Evolutionary conservation across 140 eudicot genomes (phyloP).

Genomic region (Ambrosia hybrid): DNA sequence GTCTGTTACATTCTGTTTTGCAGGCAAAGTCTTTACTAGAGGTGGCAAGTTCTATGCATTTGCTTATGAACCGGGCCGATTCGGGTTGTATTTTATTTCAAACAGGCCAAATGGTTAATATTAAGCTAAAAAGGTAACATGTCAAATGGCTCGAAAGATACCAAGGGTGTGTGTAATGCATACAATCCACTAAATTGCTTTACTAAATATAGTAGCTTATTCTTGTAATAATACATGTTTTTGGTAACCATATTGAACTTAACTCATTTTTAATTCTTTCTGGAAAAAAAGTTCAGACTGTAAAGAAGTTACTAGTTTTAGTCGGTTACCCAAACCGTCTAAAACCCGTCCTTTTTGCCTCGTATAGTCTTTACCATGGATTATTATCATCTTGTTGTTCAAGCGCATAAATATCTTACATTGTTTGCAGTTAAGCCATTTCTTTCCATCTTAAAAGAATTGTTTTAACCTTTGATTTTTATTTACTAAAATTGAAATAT

Average conservation of each 20-base stretch:
- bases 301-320: not conserved
- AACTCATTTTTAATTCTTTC: not conserved
- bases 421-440: not conserved
- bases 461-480: not conserved
- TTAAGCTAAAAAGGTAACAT: conserved; percentile 6
- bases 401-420: conserved; percentile 3
- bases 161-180: not conserved
- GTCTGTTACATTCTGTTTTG: conserved; percentile 1
- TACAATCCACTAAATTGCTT: conserved; percentile 1
- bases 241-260: not conserved
- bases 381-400: not conserved
- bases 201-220: not conserved
- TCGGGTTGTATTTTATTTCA: not conserved
- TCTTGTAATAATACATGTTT: not conserved
- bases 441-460: not conserved
- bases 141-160: not conserved
- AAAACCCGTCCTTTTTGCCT: not conserved
- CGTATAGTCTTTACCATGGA: not conserved
- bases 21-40: not conserved
- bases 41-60: not conserved
- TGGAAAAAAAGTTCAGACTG: not conserved
- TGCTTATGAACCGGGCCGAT: not conserved
- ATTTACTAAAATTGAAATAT: conserved; percentile 15
- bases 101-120: not conserved
- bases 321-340: not conserved